A percentile compares a stretch with the other conserved stretches of the same genome.
Conservation (phyloP, 225 moss, liverwort and hornwort genomes). For the Straminergon stramineum region DNA sequence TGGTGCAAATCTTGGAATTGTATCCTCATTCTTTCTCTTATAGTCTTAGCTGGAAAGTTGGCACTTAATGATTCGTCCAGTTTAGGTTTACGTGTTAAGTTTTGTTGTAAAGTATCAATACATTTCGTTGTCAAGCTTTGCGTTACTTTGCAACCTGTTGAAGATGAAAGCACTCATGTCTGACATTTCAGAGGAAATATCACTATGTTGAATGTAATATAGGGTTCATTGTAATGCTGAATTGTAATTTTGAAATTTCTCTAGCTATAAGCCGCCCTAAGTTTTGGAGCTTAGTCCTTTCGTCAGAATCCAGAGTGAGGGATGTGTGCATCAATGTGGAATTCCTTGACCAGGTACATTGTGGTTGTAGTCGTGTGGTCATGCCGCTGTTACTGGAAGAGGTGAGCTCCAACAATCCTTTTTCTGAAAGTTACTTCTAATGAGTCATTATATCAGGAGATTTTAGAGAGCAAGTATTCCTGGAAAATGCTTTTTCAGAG, state of each 20-base stretch:
- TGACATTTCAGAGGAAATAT: neutral
- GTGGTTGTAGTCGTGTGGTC: constrained; percentile 60
- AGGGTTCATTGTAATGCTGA: neutral
- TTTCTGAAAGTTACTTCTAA: neutral
- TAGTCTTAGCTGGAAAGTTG: neutral
- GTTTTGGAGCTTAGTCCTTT: neutral
- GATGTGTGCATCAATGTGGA: constrained; percentile 8
- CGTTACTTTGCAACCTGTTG: neutral
- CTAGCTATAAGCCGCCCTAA: neutral
- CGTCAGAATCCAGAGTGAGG: neutral
- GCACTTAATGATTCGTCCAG: neutral
- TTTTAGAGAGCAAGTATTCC: neutral
- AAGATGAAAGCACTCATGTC: neutral
- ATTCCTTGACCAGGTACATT: constrained; percentile 18
- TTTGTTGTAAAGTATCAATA: neutral
- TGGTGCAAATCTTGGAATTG: constrained; percentile 86
- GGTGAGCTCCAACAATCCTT: constrained; percentile 25
- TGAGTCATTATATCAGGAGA: neutral
- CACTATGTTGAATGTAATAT: neutral
- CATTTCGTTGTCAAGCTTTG: neutral
- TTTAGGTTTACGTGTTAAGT: neutral
- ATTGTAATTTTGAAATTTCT: neutral
- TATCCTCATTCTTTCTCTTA: constrained; percentile 40
- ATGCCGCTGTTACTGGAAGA: constrained; percentile 88
- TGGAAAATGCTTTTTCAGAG: neutral